Evolutionary conservation across 768 basidiomycete genomes (phyloP), one percentile per base, ranked within the genome.

Genomic region (Neoboletus magnificus): DNA sequence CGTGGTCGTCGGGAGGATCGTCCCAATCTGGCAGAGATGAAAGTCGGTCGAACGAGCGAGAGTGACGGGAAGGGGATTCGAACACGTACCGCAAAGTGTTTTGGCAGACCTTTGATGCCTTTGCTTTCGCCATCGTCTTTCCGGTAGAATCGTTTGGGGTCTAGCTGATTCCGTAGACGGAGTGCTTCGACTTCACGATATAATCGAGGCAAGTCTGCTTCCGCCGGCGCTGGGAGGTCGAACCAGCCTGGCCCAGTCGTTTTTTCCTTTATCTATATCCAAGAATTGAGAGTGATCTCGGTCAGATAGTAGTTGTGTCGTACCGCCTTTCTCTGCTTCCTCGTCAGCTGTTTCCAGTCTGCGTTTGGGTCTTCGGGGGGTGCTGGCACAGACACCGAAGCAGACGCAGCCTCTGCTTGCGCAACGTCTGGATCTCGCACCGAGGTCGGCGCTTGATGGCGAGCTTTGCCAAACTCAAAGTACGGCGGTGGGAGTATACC

Each of bases 61-160:
- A 40, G 32, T 37, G 44, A 41, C 12, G 47, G 36, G 44, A 37
- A 41, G 48, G 51, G n/a, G 20, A 54, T n/a, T 23, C 27, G 37
- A 47, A 45, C 37, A 73, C 84, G 60, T 68, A 92, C 92, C n/a
- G 91, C 90, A 71, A 95, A 95, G 68, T 91, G 85, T 71, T 93
- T 93, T 10, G 92, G 89, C 7, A 93, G 73, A 25, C 87, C 87
- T 69, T 90, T 91, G 69, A 89, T 83, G 16, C 91, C 91, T 63
- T 87, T 88, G 11, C 88, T 84, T 71, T 94, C 90, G 5, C 89
- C 88, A 55, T 88, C 86, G 44, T 93, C 90, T 69, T 91, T 93
- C 58, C 84, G 77, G 73, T 94, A 91, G 74, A 95, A 95, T 22
- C 91, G 82, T 69, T 96, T 97, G 18, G 93, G 93, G 64, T 97